These are phyloP conservation scores for Cladosporium sp. DNA, from an alignment of 2,329 filamentous ascomycete species.

Conservation along the genomic window DNA sequence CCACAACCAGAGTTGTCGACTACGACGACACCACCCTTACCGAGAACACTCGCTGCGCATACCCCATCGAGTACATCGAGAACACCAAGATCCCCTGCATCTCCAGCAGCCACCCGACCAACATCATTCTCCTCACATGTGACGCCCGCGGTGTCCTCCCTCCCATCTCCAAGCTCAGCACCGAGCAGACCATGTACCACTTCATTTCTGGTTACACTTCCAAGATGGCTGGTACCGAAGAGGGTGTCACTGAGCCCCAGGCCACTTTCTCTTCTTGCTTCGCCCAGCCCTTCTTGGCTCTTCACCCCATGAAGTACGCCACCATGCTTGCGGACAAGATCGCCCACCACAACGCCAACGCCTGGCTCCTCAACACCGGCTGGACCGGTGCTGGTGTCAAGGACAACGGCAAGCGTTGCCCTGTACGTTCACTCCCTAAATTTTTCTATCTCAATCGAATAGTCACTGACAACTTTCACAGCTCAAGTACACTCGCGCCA, in stretches of 20 bases:
- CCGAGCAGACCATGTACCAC: slow-evolving; percentile 99
- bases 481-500: slow-evolving; percentile 96
- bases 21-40: slow-evolving; percentile 94
- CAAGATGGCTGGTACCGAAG: slow-evolving; percentile 99
- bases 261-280: slow-evolving; percentile 99
- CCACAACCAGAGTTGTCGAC: slow-evolving; percentile 81
- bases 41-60: slow-evolving; percentile 97
- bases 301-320: slow-evolving; percentile 98
- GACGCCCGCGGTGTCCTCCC: slow-evolving; percentile 96
- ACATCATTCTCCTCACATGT: slow-evolving; percentile 98
- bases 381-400: slow-evolving; percentile 91
- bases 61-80: slow-evolving; percentile 97
- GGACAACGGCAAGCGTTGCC: slow-evolving; percentile 92
- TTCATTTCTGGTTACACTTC: slow-evolving; percentile 99
- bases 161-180: slow-evolving; percentile 93
- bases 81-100: slow-evolving; percentile 99
- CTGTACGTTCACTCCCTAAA: slow-evolving; percentile 30
- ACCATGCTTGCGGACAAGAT: slow-evolving; percentile 99
- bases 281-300: slow-evolving; percentile 95
- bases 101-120: slow-evolving; percentile 80
- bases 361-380: slow-evolving; percentile 97
- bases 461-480: too few relatives aligned
- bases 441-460: too few relatives aligned
- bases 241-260: slow-evolving; percentile 93
- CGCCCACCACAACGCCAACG: slow-evolving; percentile 86